phyloP scores from a whole-genome alignment of 768 basidiomycete genomes.

The Termitomyces sp. region DNA sequence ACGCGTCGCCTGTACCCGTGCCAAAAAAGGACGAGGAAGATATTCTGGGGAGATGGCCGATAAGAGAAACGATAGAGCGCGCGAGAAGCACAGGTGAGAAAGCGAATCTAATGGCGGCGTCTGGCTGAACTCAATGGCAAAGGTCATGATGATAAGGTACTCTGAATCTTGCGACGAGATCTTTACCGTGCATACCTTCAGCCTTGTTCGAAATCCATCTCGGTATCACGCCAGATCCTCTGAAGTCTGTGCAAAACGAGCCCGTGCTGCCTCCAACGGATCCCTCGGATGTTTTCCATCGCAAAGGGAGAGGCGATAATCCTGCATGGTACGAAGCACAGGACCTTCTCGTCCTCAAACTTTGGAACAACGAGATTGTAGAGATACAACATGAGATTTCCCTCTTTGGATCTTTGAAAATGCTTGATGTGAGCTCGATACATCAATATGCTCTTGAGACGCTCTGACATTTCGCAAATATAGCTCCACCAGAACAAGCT shows the following conservation, averaged over 20 bases:
- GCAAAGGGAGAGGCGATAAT: slow-evolving; percentile 34
- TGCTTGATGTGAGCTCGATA: slow-evolving; percentile 58
- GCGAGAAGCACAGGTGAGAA: slow-evolving; percentile 70
- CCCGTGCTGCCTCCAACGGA: slow-evolving; percentile 40
- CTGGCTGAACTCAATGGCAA: slow-evolving; percentile 40
- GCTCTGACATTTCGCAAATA: neutral
- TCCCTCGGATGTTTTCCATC: slow-evolving; percentile 27
- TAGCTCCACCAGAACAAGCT: slow-evolving; percentile 78
- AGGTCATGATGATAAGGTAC: slow-evolving; percentile 47
- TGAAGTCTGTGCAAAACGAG: slow-evolving; percentile 60
- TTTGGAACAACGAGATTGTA: slow-evolving; percentile 73
- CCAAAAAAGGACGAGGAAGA: slow-evolving; percentile 38
- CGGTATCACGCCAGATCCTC: slow-evolving; percentile 62
- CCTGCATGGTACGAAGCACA: slow-evolving; percentile 81
- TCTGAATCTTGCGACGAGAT: slow-evolving; percentile 71
- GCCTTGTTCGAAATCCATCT: slow-evolving; percentile 78
- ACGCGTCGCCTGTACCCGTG: slow-evolving; percentile 34
- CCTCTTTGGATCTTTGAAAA: slow-evolving; percentile 78
- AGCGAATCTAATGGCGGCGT: slow-evolving; percentile 17
- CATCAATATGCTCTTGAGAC: neutral
- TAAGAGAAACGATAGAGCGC: slow-evolving; percentile 73
- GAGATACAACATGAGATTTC: slow-evolving; percentile 82
- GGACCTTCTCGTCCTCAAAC: slow-evolving; percentile 70
- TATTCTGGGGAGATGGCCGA: slow-evolving; percentile 57
- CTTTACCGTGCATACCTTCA: slow-evolving; percentile 67